These are phyloP conservation scores for Caryopteris hybrid DNA, from an alignment of 305 asterid genomes.

Conservation along the genomic window DNA sequence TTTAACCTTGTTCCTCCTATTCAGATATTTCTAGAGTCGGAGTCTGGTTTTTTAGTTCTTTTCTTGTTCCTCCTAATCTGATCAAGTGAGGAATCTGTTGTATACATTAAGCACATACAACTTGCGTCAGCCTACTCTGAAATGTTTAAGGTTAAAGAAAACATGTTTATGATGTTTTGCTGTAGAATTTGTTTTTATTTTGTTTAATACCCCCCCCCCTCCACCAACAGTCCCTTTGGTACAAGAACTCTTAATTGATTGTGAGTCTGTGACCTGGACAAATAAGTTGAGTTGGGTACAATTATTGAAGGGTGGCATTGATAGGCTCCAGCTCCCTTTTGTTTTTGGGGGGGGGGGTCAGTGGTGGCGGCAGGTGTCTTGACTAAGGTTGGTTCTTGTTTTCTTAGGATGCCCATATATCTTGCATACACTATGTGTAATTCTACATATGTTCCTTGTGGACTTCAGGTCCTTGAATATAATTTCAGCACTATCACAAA, in stretches of 20 bases:
- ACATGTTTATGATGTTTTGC: background rate
- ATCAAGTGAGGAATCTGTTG: background rate
- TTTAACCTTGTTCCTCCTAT: too few species aligned
- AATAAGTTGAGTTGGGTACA: background rate
- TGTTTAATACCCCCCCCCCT: too few species aligned
- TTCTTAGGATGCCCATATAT: background rate
- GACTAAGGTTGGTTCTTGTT: background rate
- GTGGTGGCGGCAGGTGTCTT: background rate
- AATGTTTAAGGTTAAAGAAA: background rate
- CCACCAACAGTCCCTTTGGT: too few species aligned
- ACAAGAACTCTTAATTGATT: background rate
- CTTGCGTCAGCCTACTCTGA: background rate
- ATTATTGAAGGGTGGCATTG: background rate
- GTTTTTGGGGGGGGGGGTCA: background rate
- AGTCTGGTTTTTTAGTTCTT: background rate
- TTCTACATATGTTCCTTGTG: background rate
- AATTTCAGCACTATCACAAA: background rate
- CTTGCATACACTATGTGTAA: background rate
- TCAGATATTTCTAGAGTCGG: background rate
- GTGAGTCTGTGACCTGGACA: background rate
- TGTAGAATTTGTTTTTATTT: background rate
- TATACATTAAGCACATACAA: background rate
- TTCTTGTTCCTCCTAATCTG: background rate
- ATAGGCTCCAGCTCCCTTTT: background rate
- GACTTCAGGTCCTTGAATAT: background rate